Conservation (phyloP, 495 filamentous ascomycete genomes). For the Melanomma pulvis-pyrius region DNA sequence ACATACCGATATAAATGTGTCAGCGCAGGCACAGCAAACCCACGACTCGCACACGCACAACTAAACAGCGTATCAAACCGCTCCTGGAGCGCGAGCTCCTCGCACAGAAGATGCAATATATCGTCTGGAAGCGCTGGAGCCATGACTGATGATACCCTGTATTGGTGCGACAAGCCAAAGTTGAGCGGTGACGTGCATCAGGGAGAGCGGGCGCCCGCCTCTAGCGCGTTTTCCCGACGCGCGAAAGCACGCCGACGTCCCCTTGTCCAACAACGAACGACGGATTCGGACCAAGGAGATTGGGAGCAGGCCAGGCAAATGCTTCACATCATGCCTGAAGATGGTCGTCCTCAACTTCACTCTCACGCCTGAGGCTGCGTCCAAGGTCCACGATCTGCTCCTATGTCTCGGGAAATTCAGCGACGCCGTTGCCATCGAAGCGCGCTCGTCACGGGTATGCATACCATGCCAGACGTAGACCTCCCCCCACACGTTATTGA, state of each 20-base stretch:
- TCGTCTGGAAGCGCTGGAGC: slow-evolving; percentile 56
- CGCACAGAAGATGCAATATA: slow-evolving; percentile 61
- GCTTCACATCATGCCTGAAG: neutral
- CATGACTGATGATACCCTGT: slow-evolving; percentile 37
- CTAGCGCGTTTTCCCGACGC: slow-evolving; percentile 14
- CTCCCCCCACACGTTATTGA: slow-evolving; percentile 9
- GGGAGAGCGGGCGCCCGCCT: neutral
- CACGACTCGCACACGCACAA: slow-evolving; percentile 54
- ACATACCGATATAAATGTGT: slow-evolving; percentile 62
- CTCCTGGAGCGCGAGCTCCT: slow-evolving; percentile 54
- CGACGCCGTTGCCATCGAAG: slow-evolving; percentile 86
- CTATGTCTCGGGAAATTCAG: slow-evolving; percentile 89
- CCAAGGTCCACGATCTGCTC: slow-evolving; percentile 79
- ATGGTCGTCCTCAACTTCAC: slow-evolving; percentile 82
- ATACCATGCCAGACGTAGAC: slow-evolving; percentile 8
- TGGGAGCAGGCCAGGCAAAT: neutral
- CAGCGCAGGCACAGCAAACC: slow-evolving; percentile 60
- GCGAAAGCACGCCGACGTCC: slow-evolving; percentile 2
- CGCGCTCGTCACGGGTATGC: slow-evolving; percentile 69
- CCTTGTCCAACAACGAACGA: neutral
- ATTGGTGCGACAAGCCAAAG: no score
- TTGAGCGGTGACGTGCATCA: slow-evolving; percentile 3
- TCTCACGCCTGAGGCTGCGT: slow-evolving; percentile 71
- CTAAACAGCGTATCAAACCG: slow-evolving; percentile 63
- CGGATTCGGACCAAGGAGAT: neutral